phyloP scores from a whole-genome alignment of 306 rosid genomes.

The Alnus glutinosa region DNA sequence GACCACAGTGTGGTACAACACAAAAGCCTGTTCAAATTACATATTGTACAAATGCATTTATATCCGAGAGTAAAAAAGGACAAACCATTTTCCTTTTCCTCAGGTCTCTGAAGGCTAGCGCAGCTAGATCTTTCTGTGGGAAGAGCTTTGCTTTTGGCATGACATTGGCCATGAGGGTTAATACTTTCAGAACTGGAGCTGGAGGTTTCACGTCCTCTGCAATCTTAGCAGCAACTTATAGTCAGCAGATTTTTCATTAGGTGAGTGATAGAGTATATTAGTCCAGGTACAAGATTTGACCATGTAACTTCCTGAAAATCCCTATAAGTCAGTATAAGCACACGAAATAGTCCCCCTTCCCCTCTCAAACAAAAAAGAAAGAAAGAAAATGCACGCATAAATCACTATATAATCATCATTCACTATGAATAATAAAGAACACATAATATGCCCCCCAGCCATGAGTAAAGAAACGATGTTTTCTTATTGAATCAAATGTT shows the following conservation, averaged over 20 bases:
- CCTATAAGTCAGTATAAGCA: not conserved
- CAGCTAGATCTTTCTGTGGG: constrained; percentile 61
- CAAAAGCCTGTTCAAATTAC: not conserved
- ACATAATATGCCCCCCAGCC: not conserved
- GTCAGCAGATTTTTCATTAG: constrained; percentile 36
- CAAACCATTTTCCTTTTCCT: constrained; percentile 82
- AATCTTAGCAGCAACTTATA: constrained; percentile 60
- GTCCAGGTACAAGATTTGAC: not conserved
- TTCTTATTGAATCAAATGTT: not conserved
- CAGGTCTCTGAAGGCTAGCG: constrained; percentile 65
- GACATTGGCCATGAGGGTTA: constrained; percentile 59
- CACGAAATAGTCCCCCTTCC: not conserved
- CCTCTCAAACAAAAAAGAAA: not conserved
- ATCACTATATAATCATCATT: not conserved
- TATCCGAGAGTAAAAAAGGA: constrained; percentile 18
- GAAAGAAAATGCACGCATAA: not conserved
- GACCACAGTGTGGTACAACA: not conserved
- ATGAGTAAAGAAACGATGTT: not conserved
- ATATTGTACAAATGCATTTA: not conserved
- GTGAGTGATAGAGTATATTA: not conserved
- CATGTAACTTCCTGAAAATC: not conserved
- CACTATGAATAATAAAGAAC: not conserved
- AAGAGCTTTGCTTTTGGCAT: constrained; percentile 79
- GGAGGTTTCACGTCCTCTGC: constrained; percentile 78
- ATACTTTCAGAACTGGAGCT: constrained; percentile 50